Evolutionary conservation across 192 early-diverging fungal species (phyloP).

Genomic region (Thoreauomyces humboldtii): DNA sequence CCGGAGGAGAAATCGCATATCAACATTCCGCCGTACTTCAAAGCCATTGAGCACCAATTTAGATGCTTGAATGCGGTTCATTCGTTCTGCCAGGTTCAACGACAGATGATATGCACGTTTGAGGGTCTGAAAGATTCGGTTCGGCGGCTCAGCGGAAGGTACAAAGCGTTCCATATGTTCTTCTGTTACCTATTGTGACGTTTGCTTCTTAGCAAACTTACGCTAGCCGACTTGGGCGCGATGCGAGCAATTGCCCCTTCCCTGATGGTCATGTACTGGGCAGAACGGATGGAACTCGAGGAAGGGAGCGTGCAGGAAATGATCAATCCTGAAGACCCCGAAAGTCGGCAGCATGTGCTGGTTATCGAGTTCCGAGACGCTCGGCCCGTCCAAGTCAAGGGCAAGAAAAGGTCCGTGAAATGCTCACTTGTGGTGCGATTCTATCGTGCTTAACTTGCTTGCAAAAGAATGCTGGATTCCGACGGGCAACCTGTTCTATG

Average conservation of each 20-base stretch:
- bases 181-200: too few species aligned
- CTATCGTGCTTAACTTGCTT: too few species aligned
- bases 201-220: slow-evolving; percentile 6
- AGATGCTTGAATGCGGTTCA: slow-evolving; percentile 30
- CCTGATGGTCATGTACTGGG: slow-evolving; percentile 29
- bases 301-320: slow-evolving; percentile 25
- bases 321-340: slow-evolving; percentile 9
- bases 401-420: slow-evolving; percentile 11
- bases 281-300: slow-evolving; percentile 17
- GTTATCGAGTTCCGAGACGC: slow-evolving; percentile 34
- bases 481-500: neutral
- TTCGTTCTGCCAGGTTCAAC: slow-evolving; percentile 29
- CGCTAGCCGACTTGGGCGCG: slow-evolving; percentile 19
- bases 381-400: slow-evolving; percentile 9
- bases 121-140: slow-evolving; percentile 16
- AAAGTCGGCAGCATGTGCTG: slow-evolving; percentile 9
- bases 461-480: neutral
- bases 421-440: neutral
- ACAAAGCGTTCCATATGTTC: too few species aligned
- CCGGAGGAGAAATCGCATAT: slow-evolving; percentile 2
- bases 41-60: slow-evolving; percentile 16
- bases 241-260: slow-evolving; percentile 22
- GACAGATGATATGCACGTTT: slow-evolving; percentile 32
- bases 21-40: slow-evolving; percentile 20
- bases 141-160: slow-evolving; percentile 19